Base-by-base conservation (phyloP, 2,329 filamentous ascomycete species). In the Neonectria hederae region DNA sequence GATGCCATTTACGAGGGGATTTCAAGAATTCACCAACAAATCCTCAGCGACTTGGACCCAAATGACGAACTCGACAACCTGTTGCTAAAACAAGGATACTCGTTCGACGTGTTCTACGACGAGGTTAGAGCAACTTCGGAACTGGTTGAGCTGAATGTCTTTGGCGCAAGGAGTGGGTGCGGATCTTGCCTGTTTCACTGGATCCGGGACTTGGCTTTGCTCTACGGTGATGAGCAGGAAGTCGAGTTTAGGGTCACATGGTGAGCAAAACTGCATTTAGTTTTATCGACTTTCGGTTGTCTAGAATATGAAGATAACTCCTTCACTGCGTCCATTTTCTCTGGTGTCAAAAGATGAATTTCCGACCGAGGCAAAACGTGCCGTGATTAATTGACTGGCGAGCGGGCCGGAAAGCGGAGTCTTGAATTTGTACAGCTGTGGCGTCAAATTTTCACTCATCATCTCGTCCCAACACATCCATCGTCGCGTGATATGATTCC, bases 171-270 rank as follows among this genome's bases (percentile, higher is more conserved):
- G 65, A 81, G 79, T 22, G 77, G 76, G 4, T 83, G 81, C 71
- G 81, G 83, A 8, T 80, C 78, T 26, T 83, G 80, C 66, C 69
- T 84, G 26, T 85, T 83, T 63, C 78, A 84, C 14, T 84, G 81
- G 82, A 67, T 81, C 21, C n/a, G 21, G 19, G 54, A 69, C 26
- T 48, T 62, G 24, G 43, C 40, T n/a, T 22, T 54, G 24, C 53
- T 69, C 2, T 66, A 64, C 28, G 49, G 45, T 17, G 24, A 48
- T 8, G 14, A 28, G 45, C 13, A 48, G 7, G 45, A 26, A 8
- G 22, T 48, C 14, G 22, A 48, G 17, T n/a, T 48, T 11, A 48
- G 14, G n/a, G 45, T 19, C 7, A 26, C 32, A 8, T 26, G 22
- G 13, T 14, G 24, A 48, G 3, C 7, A 28, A 17, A 8, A 5